A percentile compares a stretch with the other conserved stretches of the same genome.
phyloP scores from a whole-genome alignment of 2,329 filamentous ascomycete species.

The Paecilomyces dactylethromorphus region DNA sequence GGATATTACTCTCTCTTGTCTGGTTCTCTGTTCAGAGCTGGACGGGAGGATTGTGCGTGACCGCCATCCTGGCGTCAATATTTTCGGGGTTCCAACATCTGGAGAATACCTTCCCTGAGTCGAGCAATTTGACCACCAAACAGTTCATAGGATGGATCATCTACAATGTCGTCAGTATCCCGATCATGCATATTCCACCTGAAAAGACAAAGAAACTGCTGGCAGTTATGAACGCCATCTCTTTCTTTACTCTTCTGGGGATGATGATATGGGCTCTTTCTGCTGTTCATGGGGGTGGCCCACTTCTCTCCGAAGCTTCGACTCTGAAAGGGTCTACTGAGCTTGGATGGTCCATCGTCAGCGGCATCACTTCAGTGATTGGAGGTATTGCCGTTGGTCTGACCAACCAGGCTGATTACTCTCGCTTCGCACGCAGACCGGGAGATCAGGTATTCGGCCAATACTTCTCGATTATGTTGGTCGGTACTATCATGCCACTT shows the following conservation, averaged over 20 bases:
- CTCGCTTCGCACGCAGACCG: slow-evolving; percentile 35
- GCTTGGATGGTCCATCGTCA: slow-evolving; percentile 32
- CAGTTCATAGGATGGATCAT: slow-evolving; percentile 31
- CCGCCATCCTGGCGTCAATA: slow-evolving; percentile 23
- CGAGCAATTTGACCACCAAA: slow-evolving; percentile 26
- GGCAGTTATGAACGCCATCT: slow-evolving; percentile 18
- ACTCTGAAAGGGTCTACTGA: slow-evolving; percentile 5
- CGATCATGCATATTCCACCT: slow-evolving; percentile 39
- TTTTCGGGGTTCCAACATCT: slow-evolving; percentile 29
- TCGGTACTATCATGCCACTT: slow-evolving; percentile 32
- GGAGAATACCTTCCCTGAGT: slow-evolving; percentile 26
- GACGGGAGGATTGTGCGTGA: slow-evolving; percentile 30
- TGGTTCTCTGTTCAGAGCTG: slow-evolving; percentile 35
- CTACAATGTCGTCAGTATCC: slow-evolving; percentile 30
- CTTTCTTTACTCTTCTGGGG: slow-evolving; percentile 15
- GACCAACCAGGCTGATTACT: slow-evolving; percentile 42
- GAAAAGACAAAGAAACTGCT: slow-evolving; percentile 25
- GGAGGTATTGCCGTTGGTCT: slow-evolving; percentile 41
- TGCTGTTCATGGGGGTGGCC: slow-evolving; percentile 24
- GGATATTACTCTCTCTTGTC: slow-evolving; percentile 36
- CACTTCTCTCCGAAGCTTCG: slow-evolving; percentile 12
- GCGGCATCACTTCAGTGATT: slow-evolving; percentile 37
- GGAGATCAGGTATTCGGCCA: slow-evolving; percentile 39
- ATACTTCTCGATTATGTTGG: slow-evolving; percentile 30
- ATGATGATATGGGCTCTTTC: slow-evolving; percentile 29